Evolutionary conservation across 2,329 filamentous ascomycete genomes (phyloP).

Genomic region (Stagonosporopsis vannaccii): DNA sequence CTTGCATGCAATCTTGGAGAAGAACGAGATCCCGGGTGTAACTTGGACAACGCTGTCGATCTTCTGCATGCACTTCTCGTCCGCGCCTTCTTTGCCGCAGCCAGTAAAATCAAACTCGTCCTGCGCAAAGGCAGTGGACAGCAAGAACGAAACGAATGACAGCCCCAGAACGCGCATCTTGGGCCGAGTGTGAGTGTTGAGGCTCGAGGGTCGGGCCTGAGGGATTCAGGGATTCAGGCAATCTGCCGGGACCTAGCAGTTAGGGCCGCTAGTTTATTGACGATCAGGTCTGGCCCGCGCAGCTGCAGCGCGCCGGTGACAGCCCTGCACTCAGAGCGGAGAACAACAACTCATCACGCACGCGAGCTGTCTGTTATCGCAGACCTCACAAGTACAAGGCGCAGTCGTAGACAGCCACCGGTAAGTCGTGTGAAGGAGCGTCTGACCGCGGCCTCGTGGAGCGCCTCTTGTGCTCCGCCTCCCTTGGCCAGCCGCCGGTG

Average conservation of each 20-base stretch:
- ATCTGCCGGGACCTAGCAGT: not conserved
- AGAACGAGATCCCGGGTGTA: conserved; percentile 34
- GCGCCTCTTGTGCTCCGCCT: conserved; percentile 14
- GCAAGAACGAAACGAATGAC: conserved; percentile 20
- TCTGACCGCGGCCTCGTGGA: conserved; percentile 6
- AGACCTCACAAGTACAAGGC: not conserved
- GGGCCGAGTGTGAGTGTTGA: conserved; percentile 15
- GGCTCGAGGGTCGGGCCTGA: conserved; percentile 11
- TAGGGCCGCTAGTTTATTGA: conserved; percentile 7
- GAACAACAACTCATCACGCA: not conserved
- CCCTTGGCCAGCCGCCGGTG: conserved; percentile 13
- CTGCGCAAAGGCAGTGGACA: conserved; percentile 11
- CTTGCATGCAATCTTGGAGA: conserved; percentile 41
- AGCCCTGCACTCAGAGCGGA: not conserved
- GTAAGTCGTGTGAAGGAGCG: not conserved
- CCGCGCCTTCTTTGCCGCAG: conserved; percentile 21
- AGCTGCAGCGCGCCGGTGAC: not conserved
- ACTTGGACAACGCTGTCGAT: conserved; percentile 35
- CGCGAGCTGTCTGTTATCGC: not conserved
- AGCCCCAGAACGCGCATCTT: conserved; percentile 18
- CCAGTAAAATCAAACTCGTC: conserved; percentile 23
- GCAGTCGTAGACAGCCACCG: not conserved
- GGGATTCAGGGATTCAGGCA: conserved; percentile 11
- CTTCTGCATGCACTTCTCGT: conserved; percentile 31
- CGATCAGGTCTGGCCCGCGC: conserved; percentile 7